phyloP scores from a whole-genome alignment of 2,329 filamentous ascomycete genomes.

The Microcera coccophila region DNA sequence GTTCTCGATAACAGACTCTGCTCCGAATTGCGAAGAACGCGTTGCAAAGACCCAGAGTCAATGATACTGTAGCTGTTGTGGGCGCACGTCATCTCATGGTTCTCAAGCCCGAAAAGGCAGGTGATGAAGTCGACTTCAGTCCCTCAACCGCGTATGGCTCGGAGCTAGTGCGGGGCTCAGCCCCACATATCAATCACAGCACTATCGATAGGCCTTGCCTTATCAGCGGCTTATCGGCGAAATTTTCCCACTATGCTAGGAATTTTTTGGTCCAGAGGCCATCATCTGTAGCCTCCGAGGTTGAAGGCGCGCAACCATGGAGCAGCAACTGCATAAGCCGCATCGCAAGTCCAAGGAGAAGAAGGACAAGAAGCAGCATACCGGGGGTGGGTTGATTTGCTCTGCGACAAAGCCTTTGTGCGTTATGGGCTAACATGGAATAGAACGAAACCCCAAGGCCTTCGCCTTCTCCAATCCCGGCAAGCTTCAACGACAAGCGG shows the following conservation, averaged over 20 bases:
- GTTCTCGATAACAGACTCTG: too few relatives aligned
- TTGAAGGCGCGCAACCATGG: slow-evolving; percentile 53
- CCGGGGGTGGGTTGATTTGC: slow-evolving; percentile 48
- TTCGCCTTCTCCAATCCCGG: slow-evolving; percentile 83
- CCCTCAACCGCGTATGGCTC: too few relatives aligned
- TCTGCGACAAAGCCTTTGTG: slow-evolving; percentile 1
- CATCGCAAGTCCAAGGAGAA: slow-evolving; percentile 88
- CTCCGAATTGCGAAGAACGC: too few relatives aligned
- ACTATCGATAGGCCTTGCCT: slow-evolving; percentile 18
- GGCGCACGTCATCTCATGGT: too few relatives aligned
- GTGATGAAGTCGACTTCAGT: too few relatives aligned
- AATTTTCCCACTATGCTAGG: slow-evolving; percentile 19
- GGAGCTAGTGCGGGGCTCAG: not conserved
- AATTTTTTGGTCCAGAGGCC: slow-evolving; percentile 24
- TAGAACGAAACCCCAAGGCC: slow-evolving; percentile 81
- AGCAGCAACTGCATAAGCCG: slow-evolving; percentile 77
- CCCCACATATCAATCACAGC: not conserved
- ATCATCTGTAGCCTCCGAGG: slow-evolving; percentile 16
- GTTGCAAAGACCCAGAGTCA: too few relatives aligned
- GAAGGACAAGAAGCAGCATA: slow-evolving; percentile 56
- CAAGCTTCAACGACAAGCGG: slow-evolving; percentile 70
- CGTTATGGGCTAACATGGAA: slow-evolving; percentile 19
- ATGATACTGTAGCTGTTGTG: too few relatives aligned
- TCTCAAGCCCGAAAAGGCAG: too few relatives aligned
- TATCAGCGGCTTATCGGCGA: slow-evolving; percentile 17